Evolutionary conservation across 75 land plant species (phyloP), one percentile per base, ranked within the genome.

Genomic region (Cryptomeria japonica): DNA sequence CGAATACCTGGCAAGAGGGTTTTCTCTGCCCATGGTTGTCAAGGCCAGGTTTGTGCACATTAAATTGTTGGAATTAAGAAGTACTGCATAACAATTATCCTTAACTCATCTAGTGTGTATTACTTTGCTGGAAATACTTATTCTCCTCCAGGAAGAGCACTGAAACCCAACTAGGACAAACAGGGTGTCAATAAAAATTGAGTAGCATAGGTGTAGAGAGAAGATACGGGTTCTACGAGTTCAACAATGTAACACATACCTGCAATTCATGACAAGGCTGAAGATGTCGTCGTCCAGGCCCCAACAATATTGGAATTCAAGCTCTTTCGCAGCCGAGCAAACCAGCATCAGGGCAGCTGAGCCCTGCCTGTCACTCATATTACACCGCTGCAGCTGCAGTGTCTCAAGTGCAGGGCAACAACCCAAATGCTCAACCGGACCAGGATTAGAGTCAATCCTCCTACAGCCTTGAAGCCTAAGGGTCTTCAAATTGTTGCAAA

Each of bases 241-340:
- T 47, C 36, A 83, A 41, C 31, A 42, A 83, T 28, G 41, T 28
- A 41, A 9, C 13, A 32, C 44, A 75, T 93, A 96, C 97, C 97
- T 93, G 92, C 96, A 98, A 49, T 87, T 58, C 15, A 88, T 89
- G 4, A 96, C 90, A 38, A 88, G 73, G 34, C 86, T 47, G 73
- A 98, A 95, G 25, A 90, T 88, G 4, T 96, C 95, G 87, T 98
- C 91, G 1, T 93, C 97, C 89, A 98, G 87, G 22, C 99, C 99
- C 99, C 99, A 98, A 84, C 99, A 98, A 86, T 97, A 94, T 80
- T 92, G 89, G 44, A 98, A 90, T 87, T 89, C 87, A 31, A 98
- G 87, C 86, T 95, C 97, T 90, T 90, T 95, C 13, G 92, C 93
- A 11, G 56, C 53, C 36, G 87, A 88, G 88, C 99, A 96, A 2